phyloP scores from a whole-genome alignment of 1,284 basidiomycete genomes.

The Exsudoporus floridanus region DNA sequence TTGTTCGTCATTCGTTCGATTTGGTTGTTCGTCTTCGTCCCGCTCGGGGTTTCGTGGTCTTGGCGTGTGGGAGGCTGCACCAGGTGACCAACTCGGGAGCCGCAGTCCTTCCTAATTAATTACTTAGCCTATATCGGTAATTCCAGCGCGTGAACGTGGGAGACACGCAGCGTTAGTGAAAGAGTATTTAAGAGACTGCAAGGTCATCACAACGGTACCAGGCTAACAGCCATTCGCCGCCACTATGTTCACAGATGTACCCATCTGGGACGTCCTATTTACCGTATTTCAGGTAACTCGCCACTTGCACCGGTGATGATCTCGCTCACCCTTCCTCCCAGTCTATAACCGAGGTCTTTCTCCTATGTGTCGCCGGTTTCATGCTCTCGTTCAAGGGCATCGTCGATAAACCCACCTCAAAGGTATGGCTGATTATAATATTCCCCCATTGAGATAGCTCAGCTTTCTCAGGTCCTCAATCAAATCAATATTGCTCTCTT shows the following conservation, averaged over 20 bases:
- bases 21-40: neutral
- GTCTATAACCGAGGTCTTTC: conserved; percentile 89
- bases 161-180: neutral
- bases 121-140: too few relatives aligned
- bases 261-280: conserved; percentile 20
- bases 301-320: too few relatives aligned
- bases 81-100: too few relatives aligned
- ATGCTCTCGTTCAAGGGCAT: conserved; percentile 77
- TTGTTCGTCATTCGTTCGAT: too few relatives aligned
- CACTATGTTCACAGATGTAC: conserved; percentile 3
- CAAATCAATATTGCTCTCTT: conserved; percentile 84
- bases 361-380: conserved; percentile 86
- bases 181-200: neutral
- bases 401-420: conserved; percentile 87
- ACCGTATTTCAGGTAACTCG: conserved; percentile 29
- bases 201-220: neutral
- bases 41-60: neutral
- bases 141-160: neutral
- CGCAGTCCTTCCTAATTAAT: neutral
- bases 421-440: conserved; percentile 47
- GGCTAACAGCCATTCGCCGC: neutral
- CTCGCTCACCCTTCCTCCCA: conserved; percentile 35
- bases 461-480: conserved; percentile 62
- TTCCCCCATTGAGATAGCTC: neutral
- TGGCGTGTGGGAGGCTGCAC: too few relatives aligned